phyloP scores from a whole-genome alignment of 2,329 filamentous ascomycete genomes.

The Rutstroemia sp. region DNA sequence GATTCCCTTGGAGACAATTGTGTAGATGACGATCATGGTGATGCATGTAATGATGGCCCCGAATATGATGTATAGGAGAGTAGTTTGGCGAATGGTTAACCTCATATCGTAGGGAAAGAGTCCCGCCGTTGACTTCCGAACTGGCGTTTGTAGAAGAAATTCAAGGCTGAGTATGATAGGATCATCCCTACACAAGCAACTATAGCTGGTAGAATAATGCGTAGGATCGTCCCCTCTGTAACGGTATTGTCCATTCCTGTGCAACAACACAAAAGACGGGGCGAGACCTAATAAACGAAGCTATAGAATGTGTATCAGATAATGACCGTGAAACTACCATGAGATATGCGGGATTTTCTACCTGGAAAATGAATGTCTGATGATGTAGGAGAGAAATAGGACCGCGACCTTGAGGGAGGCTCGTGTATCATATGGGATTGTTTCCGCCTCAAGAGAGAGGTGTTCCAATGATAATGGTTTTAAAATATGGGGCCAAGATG shows the following conservation, averaged over 20 bases:
- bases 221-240: constrained; percentile 4
- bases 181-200: constrained; percentile 6
- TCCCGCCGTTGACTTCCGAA: constrained; percentile 9
- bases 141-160: constrained; percentile 9
- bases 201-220: constrained; percentile 7
- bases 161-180: constrained; percentile 4
- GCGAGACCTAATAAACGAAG: neutral
- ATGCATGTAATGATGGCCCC: neutral
- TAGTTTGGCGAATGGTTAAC: neutral
- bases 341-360: neutral
- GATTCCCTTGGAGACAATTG: constrained; percentile 1
- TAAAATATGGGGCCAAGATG: neutral
- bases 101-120: constrained; percentile 1
- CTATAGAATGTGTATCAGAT: neutral
- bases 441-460: neutral
- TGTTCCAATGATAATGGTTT: neutral
- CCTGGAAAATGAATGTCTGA: constrained; percentile 1
- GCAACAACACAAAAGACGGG: neutral
- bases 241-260: constrained; percentile 3
- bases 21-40: neutral
- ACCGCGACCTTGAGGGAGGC: neutral
- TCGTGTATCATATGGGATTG: neutral
- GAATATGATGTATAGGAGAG: neutral
- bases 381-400: neutral
- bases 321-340: neutral